Percentiles rank a stretch among this genome's conserved stretches.
These are phyloP conservation scores for Striga hermonthica DNA, from an alignment of 305 asterid species.

Conservation along the genomic window DNA sequence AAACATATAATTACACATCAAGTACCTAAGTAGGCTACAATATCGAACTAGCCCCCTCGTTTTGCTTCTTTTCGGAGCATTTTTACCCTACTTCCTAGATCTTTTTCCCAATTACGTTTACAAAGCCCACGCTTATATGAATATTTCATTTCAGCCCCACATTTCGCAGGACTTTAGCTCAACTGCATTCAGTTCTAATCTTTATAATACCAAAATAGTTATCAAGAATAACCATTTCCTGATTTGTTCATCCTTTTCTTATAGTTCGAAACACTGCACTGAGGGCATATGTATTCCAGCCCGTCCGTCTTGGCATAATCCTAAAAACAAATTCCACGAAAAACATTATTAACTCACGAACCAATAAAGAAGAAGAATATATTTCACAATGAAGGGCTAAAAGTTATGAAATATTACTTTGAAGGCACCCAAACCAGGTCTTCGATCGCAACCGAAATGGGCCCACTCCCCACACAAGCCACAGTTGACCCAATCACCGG, in stretches of 20 bases:
- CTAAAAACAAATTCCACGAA: slow-evolving; percentile 40
- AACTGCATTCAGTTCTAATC: neutral
- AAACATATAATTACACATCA: slow-evolving; percentile 33
- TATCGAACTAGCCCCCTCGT: slow-evolving; percentile 33
- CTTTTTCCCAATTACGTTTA: slow-evolving; percentile 29
- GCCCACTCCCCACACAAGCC: slow-evolving; percentile 99
- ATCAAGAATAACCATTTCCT: slow-evolving; percentile 69
- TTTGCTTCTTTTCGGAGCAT: slow-evolving; percentile 31
- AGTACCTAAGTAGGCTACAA: slow-evolving; percentile 34
- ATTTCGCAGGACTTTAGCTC: slow-evolving; percentile 1
- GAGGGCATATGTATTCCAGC: slow-evolving; percentile 96
- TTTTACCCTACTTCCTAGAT: slow-evolving; percentile 31
- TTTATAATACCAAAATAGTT: slow-evolving; percentile 22
- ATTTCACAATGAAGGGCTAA: neutral
- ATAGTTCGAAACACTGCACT: slow-evolving; percentile 80
- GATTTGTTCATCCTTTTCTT: slow-evolving; percentile 78
- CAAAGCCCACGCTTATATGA: slow-evolving; percentile 24
- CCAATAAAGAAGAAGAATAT: neutral
- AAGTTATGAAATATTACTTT: slow-evolving; percentile 49
- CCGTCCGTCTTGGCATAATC: slow-evolving; percentile 99
- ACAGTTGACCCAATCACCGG: slow-evolving; percentile 99
- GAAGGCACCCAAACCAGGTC: slow-evolving; percentile 97
- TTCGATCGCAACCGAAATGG: slow-evolving; percentile 92
- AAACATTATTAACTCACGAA: too few species aligned
- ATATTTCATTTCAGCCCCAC: slow-evolving; percentile 28